Percentiles rank a stretch among this genome's conserved stretches.
Conservation (phyloP, 148 eudicot species). For the Heliosperma pusillum region DNA sequence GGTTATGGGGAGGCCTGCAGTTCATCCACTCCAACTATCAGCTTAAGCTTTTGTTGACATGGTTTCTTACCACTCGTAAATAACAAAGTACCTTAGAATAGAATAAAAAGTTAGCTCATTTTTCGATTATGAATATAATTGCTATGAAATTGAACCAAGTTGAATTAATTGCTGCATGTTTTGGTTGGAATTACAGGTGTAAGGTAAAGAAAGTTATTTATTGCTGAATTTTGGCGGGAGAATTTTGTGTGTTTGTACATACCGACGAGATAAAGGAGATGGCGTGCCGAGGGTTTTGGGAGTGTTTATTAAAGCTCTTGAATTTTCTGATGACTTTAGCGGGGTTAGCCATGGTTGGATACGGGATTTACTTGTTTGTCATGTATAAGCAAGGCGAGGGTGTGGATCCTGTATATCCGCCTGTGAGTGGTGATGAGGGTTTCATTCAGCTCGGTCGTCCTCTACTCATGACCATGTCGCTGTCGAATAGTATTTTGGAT, state of each 20-base stretch:
- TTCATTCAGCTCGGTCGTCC: constrained; percentile 79
- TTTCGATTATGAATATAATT: neutral
- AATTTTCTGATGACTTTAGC: constrained; percentile 73
- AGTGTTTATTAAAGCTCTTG: constrained; percentile 74
- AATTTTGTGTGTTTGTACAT: constrained; percentile 2
- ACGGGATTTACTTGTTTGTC: constrained; percentile 89
- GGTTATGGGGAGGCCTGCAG: no score
- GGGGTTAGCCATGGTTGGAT: constrained; percentile 84
- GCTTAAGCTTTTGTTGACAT: no score
- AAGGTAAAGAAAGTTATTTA: constrained; percentile 1
- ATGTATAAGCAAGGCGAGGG: constrained; percentile 43
- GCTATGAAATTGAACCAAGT: neutral
- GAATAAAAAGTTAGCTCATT: no score
- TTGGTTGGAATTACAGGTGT: constrained; percentile 18
- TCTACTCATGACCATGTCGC: constrained; percentile 56
- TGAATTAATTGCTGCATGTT: constrained; percentile 1
- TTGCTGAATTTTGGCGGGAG: constrained; percentile 6
- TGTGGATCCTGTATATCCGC: constrained; percentile 34
- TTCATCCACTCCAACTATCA: no score
- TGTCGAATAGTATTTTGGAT: constrained; percentile 59
- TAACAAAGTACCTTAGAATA: no score
- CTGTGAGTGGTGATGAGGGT: constrained; percentile 36
- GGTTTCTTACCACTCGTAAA: no score
- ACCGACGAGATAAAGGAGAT: constrained; percentile 28
- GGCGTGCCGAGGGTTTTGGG: constrained; percentile 88